Conservation (phyloP, 768 basidiomycete genomes). For the Kwoniella dejecticola region DNA sequence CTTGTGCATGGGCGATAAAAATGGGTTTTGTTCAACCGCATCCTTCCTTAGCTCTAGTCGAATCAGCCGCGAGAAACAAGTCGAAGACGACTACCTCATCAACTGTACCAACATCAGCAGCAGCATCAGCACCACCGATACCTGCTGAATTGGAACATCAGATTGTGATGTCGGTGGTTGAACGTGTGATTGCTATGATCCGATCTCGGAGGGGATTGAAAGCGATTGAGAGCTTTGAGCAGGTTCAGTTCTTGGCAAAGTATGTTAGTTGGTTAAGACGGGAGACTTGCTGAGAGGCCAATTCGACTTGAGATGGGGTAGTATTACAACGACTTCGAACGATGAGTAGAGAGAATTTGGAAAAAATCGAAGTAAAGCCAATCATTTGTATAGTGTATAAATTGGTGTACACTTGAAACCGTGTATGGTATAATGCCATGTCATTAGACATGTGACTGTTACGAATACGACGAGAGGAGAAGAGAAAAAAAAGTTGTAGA, state of each 20-base stretch:
- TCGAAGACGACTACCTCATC: too few species aligned
- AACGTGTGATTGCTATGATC: constrained; percentile 71
- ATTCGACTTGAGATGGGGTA: neutral
- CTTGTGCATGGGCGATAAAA: constrained; percentile 88
- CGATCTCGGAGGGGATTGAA: constrained; percentile 78
- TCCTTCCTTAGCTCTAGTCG: constrained; percentile 47
- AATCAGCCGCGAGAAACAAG: constrained; percentile 25
- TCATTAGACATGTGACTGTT: too few species aligned
- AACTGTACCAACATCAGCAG: neutral
- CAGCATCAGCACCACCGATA: constrained; percentile 4
- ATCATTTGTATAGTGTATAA: too few species aligned
- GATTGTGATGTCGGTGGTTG: constrained; percentile 66
- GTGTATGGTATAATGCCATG: too few species aligned
- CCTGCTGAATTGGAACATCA: constrained; percentile 49
- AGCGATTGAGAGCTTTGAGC: constrained; percentile 91
- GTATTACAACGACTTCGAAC: neutral
- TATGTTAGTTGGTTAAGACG: constrained; percentile 50
- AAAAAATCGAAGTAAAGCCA: too few species aligned
- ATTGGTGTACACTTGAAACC: too few species aligned
- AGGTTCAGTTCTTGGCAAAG: constrained; percentile 62
- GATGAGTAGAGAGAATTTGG: neutral
- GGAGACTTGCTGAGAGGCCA: constrained; percentile 11
- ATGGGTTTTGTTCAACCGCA: constrained; percentile 82
- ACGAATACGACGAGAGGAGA: too few species aligned
- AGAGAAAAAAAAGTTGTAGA: too few species aligned